Percentiles rank a stretch among this genome's conserved stretches.
These are phyloP conservation scores for Picea abies DNA, from an alignment of 83 land plant genomes.

Conservation along the genomic window DNA sequence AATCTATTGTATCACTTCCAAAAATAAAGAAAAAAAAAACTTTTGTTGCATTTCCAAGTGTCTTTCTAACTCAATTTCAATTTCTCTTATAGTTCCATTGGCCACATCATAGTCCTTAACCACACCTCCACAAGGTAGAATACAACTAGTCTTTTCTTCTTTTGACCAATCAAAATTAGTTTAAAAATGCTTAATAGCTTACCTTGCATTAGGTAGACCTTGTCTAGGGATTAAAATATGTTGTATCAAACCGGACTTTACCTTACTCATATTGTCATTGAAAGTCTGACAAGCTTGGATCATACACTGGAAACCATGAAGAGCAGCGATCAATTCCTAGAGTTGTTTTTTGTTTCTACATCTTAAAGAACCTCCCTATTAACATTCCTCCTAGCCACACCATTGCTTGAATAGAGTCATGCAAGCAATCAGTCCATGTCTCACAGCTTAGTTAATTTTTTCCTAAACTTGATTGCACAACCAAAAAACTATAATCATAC, in stretches of 20 bases:
- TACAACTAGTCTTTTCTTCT: constrained; percentile 77
- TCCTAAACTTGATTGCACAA: too few relatives aligned
- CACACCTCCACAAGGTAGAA: constrained; percentile 77
- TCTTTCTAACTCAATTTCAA: constrained; percentile 47
- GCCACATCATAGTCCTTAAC: constrained; percentile 81
- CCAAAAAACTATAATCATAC: too few relatives aligned
- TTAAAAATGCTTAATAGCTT: constrained; percentile 65
- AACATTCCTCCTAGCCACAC: constrained; percentile 79
- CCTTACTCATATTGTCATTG: constrained; percentile 22
- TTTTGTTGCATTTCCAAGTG: constrained; percentile 15
- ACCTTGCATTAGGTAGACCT: too few relatives aligned
- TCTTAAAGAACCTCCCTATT: constrained; percentile 83
- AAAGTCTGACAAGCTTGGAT: constrained; percentile 59
- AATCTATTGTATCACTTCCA: too few relatives aligned
- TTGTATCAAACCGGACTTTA: constrained; percentile 41
- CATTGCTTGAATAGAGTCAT: constrained; percentile 40
- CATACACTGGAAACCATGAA: constrained; percentile 80
- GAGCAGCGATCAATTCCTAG: constrained; percentile 68
- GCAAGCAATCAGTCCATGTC: neutral
- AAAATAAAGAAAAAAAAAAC: too few relatives aligned
- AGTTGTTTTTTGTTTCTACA: constrained; percentile 88
- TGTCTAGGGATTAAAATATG: constrained; percentile 61
- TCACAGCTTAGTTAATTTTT: too few relatives aligned
- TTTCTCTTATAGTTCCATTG: constrained; percentile 38
- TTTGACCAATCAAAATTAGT: constrained; percentile 93